Conservation (phyloP, 108 stramenopile species). For the Aurantiochytrium sp. region DNA sequence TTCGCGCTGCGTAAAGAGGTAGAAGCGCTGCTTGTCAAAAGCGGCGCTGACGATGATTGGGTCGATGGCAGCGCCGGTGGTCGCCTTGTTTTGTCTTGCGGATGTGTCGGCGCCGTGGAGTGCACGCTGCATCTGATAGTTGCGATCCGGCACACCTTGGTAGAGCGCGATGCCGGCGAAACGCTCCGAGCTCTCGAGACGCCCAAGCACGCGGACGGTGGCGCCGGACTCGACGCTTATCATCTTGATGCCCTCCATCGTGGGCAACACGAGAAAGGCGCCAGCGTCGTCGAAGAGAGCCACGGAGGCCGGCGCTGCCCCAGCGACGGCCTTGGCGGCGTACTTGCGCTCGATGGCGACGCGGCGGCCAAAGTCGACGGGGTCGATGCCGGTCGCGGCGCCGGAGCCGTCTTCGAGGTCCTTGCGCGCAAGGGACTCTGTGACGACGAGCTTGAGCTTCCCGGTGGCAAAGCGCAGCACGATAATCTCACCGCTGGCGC, state of each 20-base stretch:
- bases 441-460: constrained; percentile 73
- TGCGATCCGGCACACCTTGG: constrained; percentile 79
- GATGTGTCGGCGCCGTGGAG: background rate
- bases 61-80: constrained; percentile 43
- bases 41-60: constrained; percentile 74
- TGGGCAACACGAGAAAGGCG: constrained; percentile 73
- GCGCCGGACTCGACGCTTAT: constrained; percentile 72
- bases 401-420: background rate
- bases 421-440: constrained; percentile 66
- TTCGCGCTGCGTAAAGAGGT: constrained; percentile 79
- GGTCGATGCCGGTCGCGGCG: background rate
- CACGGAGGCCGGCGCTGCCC: constrained; percentile 37
- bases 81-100: background rate
- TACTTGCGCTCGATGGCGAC: constrained; percentile 1
- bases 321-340: constrained; percentile 29
- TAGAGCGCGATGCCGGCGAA: constrained; percentile 75
- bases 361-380: constrained; percentile 5
- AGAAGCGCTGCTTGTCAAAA: constrained; percentile 83
- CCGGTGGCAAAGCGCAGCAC: constrained; percentile 72
- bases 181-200: constrained; percentile 76
- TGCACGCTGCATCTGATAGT: constrained; percentile 79
- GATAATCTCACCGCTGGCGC: constrained; percentile 73
- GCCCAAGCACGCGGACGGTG: constrained; percentile 71
- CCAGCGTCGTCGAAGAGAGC: constrained; percentile 78
- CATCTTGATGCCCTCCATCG: constrained; percentile 86